phyloP scores from a whole-genome alignment of 805 yeast genomes.

The Brettanomyces naardenensis region DNA sequence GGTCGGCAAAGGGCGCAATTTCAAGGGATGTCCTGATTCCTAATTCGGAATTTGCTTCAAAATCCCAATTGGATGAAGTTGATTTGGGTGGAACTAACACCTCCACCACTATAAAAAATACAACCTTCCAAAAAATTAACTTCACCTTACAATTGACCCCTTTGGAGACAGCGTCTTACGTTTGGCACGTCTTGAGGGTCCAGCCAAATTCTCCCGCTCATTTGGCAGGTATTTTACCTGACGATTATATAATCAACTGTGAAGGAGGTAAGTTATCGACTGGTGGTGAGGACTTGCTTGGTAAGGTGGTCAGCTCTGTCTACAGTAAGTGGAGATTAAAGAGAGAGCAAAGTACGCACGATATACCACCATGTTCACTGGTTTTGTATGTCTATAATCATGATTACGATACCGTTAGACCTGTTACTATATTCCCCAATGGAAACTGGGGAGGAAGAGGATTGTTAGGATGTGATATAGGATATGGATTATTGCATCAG shows the following conservation, averaged over 20 bases:
- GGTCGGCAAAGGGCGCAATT: slow-evolving; percentile 84
- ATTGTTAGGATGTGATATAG: slow-evolving; percentile 87
- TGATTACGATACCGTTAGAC: slow-evolving; percentile 78
- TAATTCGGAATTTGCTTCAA: slow-evolving; percentile 13
- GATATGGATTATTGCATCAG: slow-evolving; percentile 77
- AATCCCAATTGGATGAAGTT: slow-evolving; percentile 21
- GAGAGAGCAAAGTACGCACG: neutral
- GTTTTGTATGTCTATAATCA: slow-evolving; percentile 78
- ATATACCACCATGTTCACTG: slow-evolving; percentile 25
- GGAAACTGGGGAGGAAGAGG: slow-evolving; percentile 80
- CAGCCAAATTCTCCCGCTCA: slow-evolving; percentile 77
- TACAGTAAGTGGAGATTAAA: slow-evolving; percentile 23
- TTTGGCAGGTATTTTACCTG: slow-evolving; percentile 72
- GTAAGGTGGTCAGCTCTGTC: slow-evolving; percentile 54
- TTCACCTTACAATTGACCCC: slow-evolving; percentile 73
- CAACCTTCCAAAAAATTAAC: slow-evolving; percentile 47
- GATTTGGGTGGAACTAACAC: slow-evolving; percentile 13
- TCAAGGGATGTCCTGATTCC: slow-evolving; percentile 33
- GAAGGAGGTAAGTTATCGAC: slow-evolving; percentile 77
- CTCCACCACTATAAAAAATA: slow-evolving; percentile 18
- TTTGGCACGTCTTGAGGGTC: slow-evolving; percentile 78
- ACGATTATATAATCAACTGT: slow-evolving; percentile 84
- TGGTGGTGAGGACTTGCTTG: slow-evolving; percentile 79
- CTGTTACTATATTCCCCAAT: slow-evolving; percentile 72
- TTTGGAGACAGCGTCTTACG: slow-evolving; percentile 64